Evolutionary conservation across 2,329 filamentous ascomycete genomes (phyloP), one percentile per base, ranked within the genome.

Genomic region (Cytospora piceicola): DNA sequence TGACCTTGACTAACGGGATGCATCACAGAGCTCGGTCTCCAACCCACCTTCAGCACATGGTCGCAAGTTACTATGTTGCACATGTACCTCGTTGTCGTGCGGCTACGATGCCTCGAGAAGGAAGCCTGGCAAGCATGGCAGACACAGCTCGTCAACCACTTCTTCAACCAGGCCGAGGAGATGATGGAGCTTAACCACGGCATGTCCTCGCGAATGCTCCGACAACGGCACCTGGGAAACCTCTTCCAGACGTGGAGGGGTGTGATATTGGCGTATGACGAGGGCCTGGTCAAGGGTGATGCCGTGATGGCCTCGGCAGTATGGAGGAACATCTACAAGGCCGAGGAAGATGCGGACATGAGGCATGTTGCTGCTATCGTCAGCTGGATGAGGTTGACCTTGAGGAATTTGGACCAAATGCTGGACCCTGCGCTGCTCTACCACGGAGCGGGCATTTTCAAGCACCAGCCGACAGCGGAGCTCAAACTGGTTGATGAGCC

Each of bases 21-120:
- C 17, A 17, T 42, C 57, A 17, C 72, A 96, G 92, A 89, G 60
- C 87, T 97, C 69, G 86, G 86, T 30, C 86, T 99, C 22, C 83
- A 86, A 36, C 92, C 93, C 0, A 98, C 93, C 0, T 99, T 99
- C 78, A 94, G 90, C 75, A 94, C 92, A 64, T 99, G 95, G 95
- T 92, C 93, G 24, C 94, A 98, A 78, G 90, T 98, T 54, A 95
- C 94, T 42, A 96, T 97, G 84, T 85, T 99, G 66, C 94, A 99
- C 82, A 91, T 99, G 85, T 98, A 97, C 82, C 85, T 97, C 66
- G 79, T 98, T 67, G 91, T 92, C 63, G 90, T 92, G 56, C 90
- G 94, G 64, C 82, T 97, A 72, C 91, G 95, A 70, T 89, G 89
- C 77, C 87, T 97, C 71, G 89, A 92, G 27, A 81, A 83, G 62